Evolutionary conservation across 345 rosid species (phyloP), one percentile per base, ranked within the genome.

Genomic region (Camelina laxa): DNA sequence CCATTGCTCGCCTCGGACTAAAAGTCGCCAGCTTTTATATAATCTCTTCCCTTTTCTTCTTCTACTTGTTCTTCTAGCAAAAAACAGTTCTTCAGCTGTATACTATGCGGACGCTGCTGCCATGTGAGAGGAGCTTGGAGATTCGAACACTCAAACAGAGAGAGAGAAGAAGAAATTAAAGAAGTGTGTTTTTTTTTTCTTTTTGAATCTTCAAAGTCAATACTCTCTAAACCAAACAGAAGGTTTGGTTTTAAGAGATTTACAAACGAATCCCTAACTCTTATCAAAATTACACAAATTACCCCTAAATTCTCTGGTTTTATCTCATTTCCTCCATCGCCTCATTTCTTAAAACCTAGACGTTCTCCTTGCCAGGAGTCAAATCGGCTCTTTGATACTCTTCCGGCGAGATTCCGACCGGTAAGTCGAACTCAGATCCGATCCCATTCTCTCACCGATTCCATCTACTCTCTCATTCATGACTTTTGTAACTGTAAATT

Each of bases 1-100:
- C 99, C 95, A 87, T 82, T 42, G 85, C 95, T 68, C 91, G 82
- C 81, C 91, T 92, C 38, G 88, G 92, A 75, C 91, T 86, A 61
- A 79, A 86, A 76, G 82, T 80, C 76, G 88, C 87, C 88, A 88
- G 82, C 69, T 77, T 77, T 75, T 12, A n/a, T 56, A 24, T 24
- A 33, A 53, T 45, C 49, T 38, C 60, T 70, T 21, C 19, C 49
- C 39, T 30, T 9, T 49, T 35, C 42, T 27, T 35, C 54, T 59
- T 9, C 38, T 54, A 33, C 69, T 22, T n/a, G n/a, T 55, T 6
- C 53, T 35, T 60, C 21, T 36, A 9, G 20, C 42, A n/a, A n/a
- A n/a, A 35, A 6, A 70, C 56, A 77, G 60, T 42, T 49, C 31
- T 56, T 65, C 68, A 72, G 68, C 48, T 70, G 59, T 30, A 8